Percentiles rank a stretch among this genome's conserved stretches.
These are phyloP conservation scores for Phialocephala sp. DNA, from an alignment of 2,329 filamentous ascomycete species.

Conservation along the genomic window DNA sequence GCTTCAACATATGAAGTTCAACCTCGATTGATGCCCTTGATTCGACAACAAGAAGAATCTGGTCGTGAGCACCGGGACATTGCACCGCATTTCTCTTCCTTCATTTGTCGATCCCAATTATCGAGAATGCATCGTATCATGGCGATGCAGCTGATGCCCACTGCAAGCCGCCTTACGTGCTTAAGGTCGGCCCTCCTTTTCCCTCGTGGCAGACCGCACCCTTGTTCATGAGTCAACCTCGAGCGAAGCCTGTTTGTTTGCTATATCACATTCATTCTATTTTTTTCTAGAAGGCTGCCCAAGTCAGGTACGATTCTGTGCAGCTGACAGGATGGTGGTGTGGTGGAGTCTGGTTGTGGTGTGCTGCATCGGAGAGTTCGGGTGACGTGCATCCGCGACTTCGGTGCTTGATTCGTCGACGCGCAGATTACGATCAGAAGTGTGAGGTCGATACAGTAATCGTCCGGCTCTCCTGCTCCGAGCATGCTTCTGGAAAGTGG, in stretches of 20 bases:
- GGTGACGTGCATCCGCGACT: background rate
- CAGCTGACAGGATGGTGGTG: background rate
- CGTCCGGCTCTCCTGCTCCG: background rate
- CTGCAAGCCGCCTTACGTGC: background rate
- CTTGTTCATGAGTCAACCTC: background rate
- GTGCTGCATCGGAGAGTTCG: background rate
- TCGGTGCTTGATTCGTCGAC: background rate
- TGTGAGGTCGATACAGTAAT: background rate
- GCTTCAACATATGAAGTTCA: background rate
- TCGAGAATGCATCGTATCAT: background rate
- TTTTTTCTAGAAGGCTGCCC: background rate
- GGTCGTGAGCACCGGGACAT: background rate
- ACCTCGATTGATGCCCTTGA: background rate
- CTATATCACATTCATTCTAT: background rate
- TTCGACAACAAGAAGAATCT: background rate
- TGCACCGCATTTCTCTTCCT: background rate
- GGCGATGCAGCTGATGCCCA: background rate
- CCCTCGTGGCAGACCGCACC: background rate
- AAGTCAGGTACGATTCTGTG: constrained; percentile 1
- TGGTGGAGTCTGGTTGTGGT: background rate
- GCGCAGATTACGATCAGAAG: background rate
- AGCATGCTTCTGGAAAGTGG: background rate
- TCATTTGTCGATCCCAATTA: background rate
- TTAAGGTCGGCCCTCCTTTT: constrained; percentile 1
- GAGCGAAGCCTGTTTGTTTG: background rate